Conservation (phyloP, 345 rosid genomes). For the Fremontodendron californicum region DNA sequence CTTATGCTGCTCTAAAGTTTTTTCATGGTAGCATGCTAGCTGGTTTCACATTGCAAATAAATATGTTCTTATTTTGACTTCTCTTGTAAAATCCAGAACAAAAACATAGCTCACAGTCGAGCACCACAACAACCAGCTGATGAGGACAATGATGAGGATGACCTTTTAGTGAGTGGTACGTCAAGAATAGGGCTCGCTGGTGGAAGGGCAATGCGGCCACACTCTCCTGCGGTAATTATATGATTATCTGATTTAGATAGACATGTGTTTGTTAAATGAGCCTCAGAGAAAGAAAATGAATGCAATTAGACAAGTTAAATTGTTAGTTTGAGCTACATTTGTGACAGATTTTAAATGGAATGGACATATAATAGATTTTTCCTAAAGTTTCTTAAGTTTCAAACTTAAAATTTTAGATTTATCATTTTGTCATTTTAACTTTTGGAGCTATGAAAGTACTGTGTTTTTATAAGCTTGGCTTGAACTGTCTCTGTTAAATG, state of each 20-base stretch:
- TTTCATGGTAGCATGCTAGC: not conserved
- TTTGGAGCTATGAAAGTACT: not conserved
- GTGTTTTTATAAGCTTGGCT: not conserved
- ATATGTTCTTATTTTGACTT: slow-evolving; percentile 2
- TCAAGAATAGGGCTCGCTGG: slow-evolving; percentile 48
- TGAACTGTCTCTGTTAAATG: not conserved
- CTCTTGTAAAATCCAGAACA: slow-evolving; percentile 31
- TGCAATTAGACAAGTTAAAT: not conserved
- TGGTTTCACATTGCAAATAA: not conserved
- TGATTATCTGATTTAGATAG: slow-evolving; percentile 4
- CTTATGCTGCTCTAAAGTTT: not conserved
- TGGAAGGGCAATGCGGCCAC: slow-evolving; percentile 35
- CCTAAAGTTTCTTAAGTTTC: not conserved
- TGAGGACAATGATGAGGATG: slow-evolving; percentile 34
- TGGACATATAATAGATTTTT: not conserved
- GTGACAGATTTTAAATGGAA: not conserved
- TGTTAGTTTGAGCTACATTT: not conserved
- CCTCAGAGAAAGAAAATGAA: not conserved
- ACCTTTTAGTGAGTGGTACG: slow-evolving; percentile 23
- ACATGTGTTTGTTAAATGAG: not conserved
- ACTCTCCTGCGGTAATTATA: slow-evolving; percentile 40
- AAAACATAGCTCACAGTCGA: slow-evolving; percentile 27
- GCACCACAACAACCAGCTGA: slow-evolving; percentile 14
- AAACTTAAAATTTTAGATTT: not conserved
- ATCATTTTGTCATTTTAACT: not conserved